Evolutionary conservation across 2,329 filamentous ascomycete species (phyloP).

Genomic region (Penicillium sp.): DNA sequence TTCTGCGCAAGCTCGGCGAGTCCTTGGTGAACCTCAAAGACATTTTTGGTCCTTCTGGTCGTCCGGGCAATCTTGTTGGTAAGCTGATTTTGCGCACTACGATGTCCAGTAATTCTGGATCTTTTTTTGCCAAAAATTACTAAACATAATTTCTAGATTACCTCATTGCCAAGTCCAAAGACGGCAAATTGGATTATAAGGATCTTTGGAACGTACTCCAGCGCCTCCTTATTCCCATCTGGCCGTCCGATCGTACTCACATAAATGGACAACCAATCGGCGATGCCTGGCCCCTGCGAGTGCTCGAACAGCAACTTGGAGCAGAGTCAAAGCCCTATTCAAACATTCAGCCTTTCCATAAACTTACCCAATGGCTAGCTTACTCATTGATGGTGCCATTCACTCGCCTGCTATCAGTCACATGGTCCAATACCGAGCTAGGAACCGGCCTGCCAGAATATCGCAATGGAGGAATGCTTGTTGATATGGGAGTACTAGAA

Average conservation of each 20-base stretch:
- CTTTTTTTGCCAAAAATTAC: neutral
- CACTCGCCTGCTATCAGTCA: conserved; percentile 51
- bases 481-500: conserved; percentile 57
- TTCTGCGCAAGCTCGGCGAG: conserved; percentile 45
- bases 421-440: conserved; percentile 55
- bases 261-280: conserved; percentile 48
- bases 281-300: conserved; percentile 51
- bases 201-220: conserved; percentile 48
- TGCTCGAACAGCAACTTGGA: conserved; percentile 9
- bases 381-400: conserved; percentile 71
- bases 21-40: conserved; percentile 42
- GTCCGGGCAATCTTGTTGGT: conserved; percentile 53
- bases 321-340: conserved; percentile 12
- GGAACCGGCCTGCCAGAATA: conserved; percentile 71
- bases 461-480: conserved; percentile 67
- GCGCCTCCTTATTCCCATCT: conserved; percentile 48
- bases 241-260: conserved; percentile 48
- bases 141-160: conserved; percentile 36
- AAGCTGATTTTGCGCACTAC: conserved; percentile 13
- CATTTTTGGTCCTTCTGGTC: conserved; percentile 45
- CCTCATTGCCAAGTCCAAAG: conserved; percentile 33
- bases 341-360: conserved; percentile 56
- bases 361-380: conserved; percentile 69
- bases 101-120: neutral
- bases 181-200: conserved; percentile 37